These are phyloP conservation scores for Leccinum olivaceopallidum DNA, from an alignment of 768 basidiomycete species.

Conservation along the genomic window DNA sequence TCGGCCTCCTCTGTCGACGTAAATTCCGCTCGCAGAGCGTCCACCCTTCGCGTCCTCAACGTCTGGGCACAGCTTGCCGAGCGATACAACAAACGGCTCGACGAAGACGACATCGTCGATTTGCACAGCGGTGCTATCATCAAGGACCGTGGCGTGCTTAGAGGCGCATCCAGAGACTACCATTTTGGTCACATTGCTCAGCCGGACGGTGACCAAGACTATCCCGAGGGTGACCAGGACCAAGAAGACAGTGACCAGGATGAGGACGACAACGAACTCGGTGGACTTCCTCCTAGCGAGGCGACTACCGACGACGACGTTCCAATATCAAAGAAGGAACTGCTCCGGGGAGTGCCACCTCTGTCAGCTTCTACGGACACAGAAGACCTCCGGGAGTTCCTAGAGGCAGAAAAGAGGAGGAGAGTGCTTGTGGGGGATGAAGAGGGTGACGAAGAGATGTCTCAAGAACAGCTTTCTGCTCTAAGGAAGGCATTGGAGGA, in stretches of 20 bases:
- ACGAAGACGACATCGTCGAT: constrained; percentile 82
- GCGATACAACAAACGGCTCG: constrained; percentile 62
- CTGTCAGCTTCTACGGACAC: constrained; percentile 50
- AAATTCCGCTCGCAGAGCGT: constrained; percentile 54
- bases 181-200: constrained; percentile 55
- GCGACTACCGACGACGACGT: constrained; percentile 25
- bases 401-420: constrained; percentile 60
- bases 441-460: constrained; percentile 28
- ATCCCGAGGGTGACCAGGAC: constrained; percentile 40
- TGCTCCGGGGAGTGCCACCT: constrained; percentile 43
- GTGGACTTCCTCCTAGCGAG: constrained; percentile 44
- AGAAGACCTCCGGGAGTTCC: constrained; percentile 63
- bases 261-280: constrained; percentile 59
- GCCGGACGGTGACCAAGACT: constrained; percentile 38
- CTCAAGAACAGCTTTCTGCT: constrained; percentile 18
- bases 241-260: constrained; percentile 51
- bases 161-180: constrained; percentile 40
- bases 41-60: constrained; percentile 53
- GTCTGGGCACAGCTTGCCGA: constrained; percentile 70
- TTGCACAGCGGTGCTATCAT: constrained; percentile 59
- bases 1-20: constrained; percentile 40
- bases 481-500: constrained; percentile 20
- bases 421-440: constrained; percentile 40
- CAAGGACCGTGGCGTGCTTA: constrained; percentile 70
- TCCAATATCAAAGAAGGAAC: constrained; percentile 34